Evolutionary conservation across 169 alveolate species (phyloP), one percentile per base, ranked within the genome.

Genomic region (Neospora caninum): DNA sequence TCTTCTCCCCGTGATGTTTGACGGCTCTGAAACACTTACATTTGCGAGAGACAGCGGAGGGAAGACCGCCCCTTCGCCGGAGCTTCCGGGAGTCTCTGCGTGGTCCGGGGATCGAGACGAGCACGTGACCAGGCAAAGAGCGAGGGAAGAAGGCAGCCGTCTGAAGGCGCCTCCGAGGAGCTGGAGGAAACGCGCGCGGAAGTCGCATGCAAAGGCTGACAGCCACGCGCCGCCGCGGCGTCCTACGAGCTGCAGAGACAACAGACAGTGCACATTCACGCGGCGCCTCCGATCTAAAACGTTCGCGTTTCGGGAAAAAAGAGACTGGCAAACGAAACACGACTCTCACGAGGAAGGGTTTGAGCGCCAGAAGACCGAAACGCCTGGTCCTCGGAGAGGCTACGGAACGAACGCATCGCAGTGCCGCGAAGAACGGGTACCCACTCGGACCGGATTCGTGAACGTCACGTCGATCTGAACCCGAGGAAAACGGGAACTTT

Each of bases 111-210:
- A 22, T 2, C 69, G 86, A 22, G 91, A 22, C 1, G 95, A 45
- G 27, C 64, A 67, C 25, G 80, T 93, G 70, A 91, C 78, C 54
- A 94, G 42, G 16, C 92, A 91, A 34, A 95, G 96, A 42, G 97
- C 95, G 86, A 95, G 88, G 27, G 91, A 54, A 22, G 91, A 41
- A 27, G 96, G 95, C 41, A 93, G 82, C 9, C 25, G 58, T 22
- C 88, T 41, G 78, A 88, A 88, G 53, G 89, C 84, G 82, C 92
- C 89, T 45, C 94, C 94, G 27, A 84, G 42, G 36, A 95, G 87
- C 29, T 91, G 92, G 67, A 94, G 78, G 25, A 95, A 84, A 1
- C 97, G 92, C 22, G 91, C 25, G 9, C 96, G 94, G 89, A 95
- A 95, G 73, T 95, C 97, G 13, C 34, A 80, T 34, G 88, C 93